Conservation (phyloP, 306 rosid species). For the Inga laurina region DNA sequence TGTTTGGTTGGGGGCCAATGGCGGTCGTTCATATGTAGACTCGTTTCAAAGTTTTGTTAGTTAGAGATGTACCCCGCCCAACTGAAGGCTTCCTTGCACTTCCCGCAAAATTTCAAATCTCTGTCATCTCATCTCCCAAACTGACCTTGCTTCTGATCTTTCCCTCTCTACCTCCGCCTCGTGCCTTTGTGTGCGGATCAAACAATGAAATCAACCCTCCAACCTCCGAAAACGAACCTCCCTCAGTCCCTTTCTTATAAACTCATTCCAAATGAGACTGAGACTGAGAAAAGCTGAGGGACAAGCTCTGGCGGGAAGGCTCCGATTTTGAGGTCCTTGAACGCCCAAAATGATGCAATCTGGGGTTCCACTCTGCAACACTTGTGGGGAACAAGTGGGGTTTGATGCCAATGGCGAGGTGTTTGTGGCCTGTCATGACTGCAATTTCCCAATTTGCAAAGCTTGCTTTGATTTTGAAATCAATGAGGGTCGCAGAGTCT, state of each 20-base stretch:
- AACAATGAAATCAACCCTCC: conserved; percentile 71
- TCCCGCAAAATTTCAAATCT: conserved; percentile 74
- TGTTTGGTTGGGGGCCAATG: background rate
- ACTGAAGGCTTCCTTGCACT: conserved; percentile 76
- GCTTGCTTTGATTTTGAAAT: conserved; percentile 70
- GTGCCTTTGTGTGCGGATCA: conserved; percentile 42
- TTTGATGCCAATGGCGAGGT: conserved; percentile 70
- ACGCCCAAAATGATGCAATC: conserved; percentile 76
- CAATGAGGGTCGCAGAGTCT: conserved; percentile 75
- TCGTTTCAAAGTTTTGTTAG: conserved; percentile 43
- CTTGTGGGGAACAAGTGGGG: conserved; percentile 84
- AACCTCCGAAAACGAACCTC: conserved; percentile 62
- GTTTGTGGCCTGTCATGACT: conserved; percentile 85
- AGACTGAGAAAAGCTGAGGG: conserved; percentile 25
- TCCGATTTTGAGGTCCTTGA: conserved; percentile 31
- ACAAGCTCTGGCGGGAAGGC: background rate
- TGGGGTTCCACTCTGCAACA: conserved; percentile 69
- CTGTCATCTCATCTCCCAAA: conserved; percentile 25
- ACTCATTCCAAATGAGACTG: conserved; percentile 34
- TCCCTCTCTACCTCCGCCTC: conserved; percentile 35
- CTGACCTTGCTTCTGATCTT: conserved; percentile 62
- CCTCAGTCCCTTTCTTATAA: conserved; percentile 52
- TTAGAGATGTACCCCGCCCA: conserved; percentile 61
- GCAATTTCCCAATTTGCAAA: conserved; percentile 80
- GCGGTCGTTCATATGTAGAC: conserved; percentile 1